Base-by-base conservation (phyloP, 2,329 filamentous ascomycete species). In the Atkinsonella hypoxylon region DNA sequence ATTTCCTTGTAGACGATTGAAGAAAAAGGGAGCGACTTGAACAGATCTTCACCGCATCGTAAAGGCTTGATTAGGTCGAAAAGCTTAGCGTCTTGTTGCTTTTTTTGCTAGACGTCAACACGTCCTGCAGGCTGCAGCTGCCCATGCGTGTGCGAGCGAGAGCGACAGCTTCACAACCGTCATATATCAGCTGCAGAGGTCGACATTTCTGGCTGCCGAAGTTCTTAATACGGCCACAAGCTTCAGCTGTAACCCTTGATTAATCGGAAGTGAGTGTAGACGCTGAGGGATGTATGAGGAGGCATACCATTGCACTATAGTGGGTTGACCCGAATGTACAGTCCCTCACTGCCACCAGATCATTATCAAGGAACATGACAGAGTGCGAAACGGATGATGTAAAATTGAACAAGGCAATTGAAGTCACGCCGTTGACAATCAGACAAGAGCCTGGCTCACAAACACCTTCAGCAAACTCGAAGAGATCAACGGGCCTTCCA, bases 381-480 rank as follows among this genome's bases (percentile, higher is more conserved):
- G 69, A 67, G 45, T 81, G 79, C 78, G 77, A 82, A 62, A 83
- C 77, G 7, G 80, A 83, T 54, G 78, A 83, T 60, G 79, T 84
- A 64, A 75, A 75, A 56, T 10, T n/a, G 45, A 70, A 74, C 56
- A 71, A 71, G 54, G 75, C 63, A 32, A 62, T 76, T 54, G 75
- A 77, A 56, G 72, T 73, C 55, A 73, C 79, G 58, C 72, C 78
- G 45, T 71, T 89, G 52, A 84, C 88, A 31, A 83, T n/a, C 31
- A 18, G 85, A 36, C 82, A 85, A 56, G 85, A 22, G 8, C n/a
- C 85, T 26, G 84, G 85, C 18, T 87, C 87, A 59, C 77, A 83
- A 58, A 84, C 83, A 8, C 80, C 83, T 48, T 90, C 88, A 26
- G 78, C 82, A 58, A 74, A 59, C 41, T 79, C 77, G 18, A 76